Evolutionary conservation across 2,329 filamentous ascomycete genomes (phyloP).

Genomic region (Fusarium sp.): DNA sequence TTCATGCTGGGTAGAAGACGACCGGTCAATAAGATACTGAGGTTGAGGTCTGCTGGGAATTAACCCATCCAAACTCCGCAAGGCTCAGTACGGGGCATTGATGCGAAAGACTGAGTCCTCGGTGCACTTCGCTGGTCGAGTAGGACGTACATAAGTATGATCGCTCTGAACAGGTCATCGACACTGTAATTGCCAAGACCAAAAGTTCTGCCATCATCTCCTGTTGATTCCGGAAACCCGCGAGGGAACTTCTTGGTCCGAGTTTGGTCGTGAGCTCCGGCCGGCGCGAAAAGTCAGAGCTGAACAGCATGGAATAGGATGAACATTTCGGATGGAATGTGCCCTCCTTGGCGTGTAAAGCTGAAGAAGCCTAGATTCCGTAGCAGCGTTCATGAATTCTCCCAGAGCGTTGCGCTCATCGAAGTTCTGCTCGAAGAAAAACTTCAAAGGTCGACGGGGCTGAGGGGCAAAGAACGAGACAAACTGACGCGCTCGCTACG

Average conservation of each 20-base stretch:
- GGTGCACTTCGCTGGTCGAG: no score
- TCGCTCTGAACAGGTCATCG: no score
- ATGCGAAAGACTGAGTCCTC: no score
- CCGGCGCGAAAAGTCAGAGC: background rate
- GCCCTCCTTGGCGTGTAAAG: background rate
- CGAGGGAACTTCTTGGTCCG: background rate
- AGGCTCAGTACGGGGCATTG: no score
- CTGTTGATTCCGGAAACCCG: no score
- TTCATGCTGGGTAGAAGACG: no score
- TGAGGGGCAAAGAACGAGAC: background rate
- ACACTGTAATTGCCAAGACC: no score
- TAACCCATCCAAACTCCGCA: no score
- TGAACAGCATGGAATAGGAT: background rate
- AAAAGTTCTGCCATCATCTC: no score
- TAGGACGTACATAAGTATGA: no score
- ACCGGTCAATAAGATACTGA: no score
- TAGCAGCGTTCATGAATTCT: background rate
- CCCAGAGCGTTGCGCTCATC: background rate
- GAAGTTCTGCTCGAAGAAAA: background rate
- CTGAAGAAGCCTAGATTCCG: background rate
- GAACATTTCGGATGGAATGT: background rate
- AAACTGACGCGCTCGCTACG: rapidly evolving
- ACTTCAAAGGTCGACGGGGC: rapidly evolving
- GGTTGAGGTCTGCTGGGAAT: no score
- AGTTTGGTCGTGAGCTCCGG: background rate